Evolutionary conservation across 495 filamentous ascomycete species (phyloP).

Genomic region (Terfezia claveryi): DNA sequence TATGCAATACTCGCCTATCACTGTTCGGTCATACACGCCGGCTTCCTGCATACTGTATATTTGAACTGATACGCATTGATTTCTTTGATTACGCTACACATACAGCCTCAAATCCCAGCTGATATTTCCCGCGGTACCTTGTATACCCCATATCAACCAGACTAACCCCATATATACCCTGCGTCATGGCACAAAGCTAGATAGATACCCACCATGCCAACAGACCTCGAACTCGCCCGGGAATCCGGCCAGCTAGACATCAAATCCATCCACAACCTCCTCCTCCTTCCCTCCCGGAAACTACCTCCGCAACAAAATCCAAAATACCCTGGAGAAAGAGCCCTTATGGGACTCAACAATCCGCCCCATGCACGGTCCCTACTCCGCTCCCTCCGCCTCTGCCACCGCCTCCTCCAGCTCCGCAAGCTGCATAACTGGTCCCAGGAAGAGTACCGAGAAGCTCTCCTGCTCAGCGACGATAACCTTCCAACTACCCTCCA

Average conservation of each 20-base stretch:
- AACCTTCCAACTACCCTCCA: conserved; percentile 47
- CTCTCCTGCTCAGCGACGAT: conserved; percentile 41
- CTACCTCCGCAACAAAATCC: conserved; percentile 8
- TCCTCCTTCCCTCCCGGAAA: conserved; percentile 10
- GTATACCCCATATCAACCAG: too few relatives aligned
- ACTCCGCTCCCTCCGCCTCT: conserved; percentile 10
- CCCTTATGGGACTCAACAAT: conserved; percentile 7
- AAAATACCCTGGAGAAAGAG: conserved; percentile 7
- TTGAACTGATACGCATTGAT: too few relatives aligned
- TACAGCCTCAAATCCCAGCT: too few relatives aligned
- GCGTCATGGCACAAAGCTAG: conserved; percentile 4
- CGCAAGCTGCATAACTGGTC: conserved; percentile 39
- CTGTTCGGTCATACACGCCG: too few relatives aligned
- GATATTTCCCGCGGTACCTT: too few relatives aligned
- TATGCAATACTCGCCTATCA: too few relatives aligned
- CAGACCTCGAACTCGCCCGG: conserved; percentile 13
- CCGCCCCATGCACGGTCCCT: conserved; percentile 10
- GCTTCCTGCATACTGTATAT: too few relatives aligned
- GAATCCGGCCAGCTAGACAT: conserved; percentile 5
- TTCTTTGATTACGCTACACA: too few relatives aligned
- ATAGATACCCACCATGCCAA: conserved; percentile 5
- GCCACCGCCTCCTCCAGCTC: conserved; percentile 42
- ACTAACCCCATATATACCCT: too few relatives aligned
- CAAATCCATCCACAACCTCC: conserved; percentile 7
- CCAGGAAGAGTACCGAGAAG: conserved; percentile 35